phyloP scores from a whole-genome alignment of 495 filamentous ascomycete genomes.

The Neurospora sp. region DNA sequence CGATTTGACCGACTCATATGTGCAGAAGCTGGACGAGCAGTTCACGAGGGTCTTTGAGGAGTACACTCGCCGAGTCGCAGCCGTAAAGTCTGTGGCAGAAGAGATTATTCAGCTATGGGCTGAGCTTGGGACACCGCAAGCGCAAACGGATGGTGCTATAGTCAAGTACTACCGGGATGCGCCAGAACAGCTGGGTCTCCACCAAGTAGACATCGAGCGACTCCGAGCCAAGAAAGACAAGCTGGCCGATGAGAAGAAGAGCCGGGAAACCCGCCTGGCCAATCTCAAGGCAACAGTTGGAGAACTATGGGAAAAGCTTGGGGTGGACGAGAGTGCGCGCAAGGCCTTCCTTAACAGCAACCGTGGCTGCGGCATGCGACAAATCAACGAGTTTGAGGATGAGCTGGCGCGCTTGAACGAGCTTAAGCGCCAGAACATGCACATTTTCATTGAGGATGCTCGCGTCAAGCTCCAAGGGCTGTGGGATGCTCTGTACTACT shows the following conservation, averaged over 20 bases:
- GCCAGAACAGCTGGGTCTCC: conserved; percentile 87
- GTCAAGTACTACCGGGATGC: conserved; percentile 81
- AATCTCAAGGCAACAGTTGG: conserved; percentile 68
- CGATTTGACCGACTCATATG: conserved; percentile 82
- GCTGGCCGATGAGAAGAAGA: conserved; percentile 85
- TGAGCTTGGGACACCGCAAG: conserved; percentile 84
- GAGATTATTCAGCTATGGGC: conserved; percentile 92
- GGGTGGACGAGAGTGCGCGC: conserved; percentile 67
- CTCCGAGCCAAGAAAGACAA: conserved; percentile 68
- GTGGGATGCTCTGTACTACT: conserved; percentile 89
- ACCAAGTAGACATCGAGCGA: conserved; percentile 68
- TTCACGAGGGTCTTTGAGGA: conserved; percentile 92
- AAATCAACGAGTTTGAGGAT: conserved; percentile 90
- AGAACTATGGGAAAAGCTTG: conserved; percentile 79
- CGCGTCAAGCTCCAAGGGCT: conserved; percentile 82
- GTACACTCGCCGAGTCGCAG: conserved; percentile 68
- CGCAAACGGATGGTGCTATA: conserved; percentile 78
- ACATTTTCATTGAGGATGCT: conserved; percentile 91
- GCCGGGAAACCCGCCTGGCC: conserved; percentile 69
- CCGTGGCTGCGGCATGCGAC: conserved; percentile 68
- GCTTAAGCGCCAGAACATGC: conserved; percentile 86
- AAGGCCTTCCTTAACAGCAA: conserved; percentile 67
- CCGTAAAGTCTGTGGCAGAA: conserved; percentile 64
- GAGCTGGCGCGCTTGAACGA: conserved; percentile 80
- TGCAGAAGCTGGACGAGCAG: conserved; percentile 76